Evolutionary conservation across 106 monocot species (phyloP), one percentile per base, ranked within the genome.

Genomic region (Dioscorea alata): DNA sequence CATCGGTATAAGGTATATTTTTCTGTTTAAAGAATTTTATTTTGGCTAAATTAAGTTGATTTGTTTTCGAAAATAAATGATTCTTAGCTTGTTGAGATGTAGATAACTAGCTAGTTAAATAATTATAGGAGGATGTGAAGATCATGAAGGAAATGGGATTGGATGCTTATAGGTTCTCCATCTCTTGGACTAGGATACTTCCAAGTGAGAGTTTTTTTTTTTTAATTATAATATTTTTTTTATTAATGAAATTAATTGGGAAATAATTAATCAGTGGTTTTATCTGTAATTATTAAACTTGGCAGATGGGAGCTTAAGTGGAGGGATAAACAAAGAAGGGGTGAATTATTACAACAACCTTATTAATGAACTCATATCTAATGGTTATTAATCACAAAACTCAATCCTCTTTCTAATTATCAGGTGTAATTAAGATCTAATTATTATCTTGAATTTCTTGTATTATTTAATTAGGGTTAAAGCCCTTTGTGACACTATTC

Each of bases 181-280:
- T 86, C 60, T 86, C 86, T 6, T 86, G 86, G 86, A 49, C 83
- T 19, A 79, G 86, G 49, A 83, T 86, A 50, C 69, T 86, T 32
- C 86, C 86, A 17, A 79, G 86, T 86, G 67, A 65, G 63, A 66
- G 20, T 59, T 22, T 22, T 12, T 59, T 2, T 23, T 22, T 21
- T 12, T 59, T 2, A 23, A 59, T 12, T 7, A 23, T 20, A 59
- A 59, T 20, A n/a, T 51, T 1, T 51, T 51, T 13, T 51, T 13
- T 51, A 51, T 51, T 17, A 51, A 51, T 51, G 14, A 51, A 51
- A 12, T 59, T 59, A 23, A 21, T 59, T 12, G 22, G 1, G 2
- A 4, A 59, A 1, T 59, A 23, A 33, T 18, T 35, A 6, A 42
- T 19, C 28, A 28, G 28, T 28, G 28, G 28, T 28, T 28, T 28